Evolutionary conservation across 805 yeast genomes (phyloP).

Genomic region (Ogataea ganodermae): DNA sequence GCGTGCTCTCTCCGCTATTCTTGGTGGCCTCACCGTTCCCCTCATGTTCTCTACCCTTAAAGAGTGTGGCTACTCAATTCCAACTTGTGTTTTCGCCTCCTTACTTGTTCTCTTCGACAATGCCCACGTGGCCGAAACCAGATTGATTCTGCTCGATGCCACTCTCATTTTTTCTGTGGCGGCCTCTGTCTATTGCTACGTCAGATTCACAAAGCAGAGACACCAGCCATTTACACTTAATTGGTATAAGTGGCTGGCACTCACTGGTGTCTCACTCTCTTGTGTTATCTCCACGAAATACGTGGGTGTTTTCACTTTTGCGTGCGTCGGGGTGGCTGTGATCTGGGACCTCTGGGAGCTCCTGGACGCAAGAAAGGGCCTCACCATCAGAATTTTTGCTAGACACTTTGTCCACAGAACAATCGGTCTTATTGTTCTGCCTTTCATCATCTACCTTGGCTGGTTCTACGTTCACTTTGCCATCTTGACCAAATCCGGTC

Average conservation of each 20-base stretch:
- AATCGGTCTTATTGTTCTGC: slow-evolving; percentile 70
- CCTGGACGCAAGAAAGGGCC: slow-evolving; percentile 69
- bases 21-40: slow-evolving; percentile 83
- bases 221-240: slow-evolving; percentile 58
- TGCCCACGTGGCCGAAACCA: slow-evolving; percentile 87
- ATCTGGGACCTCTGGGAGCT: slow-evolving; percentile 84
- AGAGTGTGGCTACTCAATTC: slow-evolving; percentile 76
- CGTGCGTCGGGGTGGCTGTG: slow-evolving; percentile 86
- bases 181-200: slow-evolving; percentile 72
- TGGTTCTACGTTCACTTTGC: slow-evolving; percentile 94
- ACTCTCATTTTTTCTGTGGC: slow-evolving; percentile 85
- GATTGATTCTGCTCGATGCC: slow-evolving; percentile 90
- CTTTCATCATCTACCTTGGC: slow-evolving; percentile 76
- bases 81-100: slow-evolving; percentile 78
- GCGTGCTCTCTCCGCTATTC: slow-evolving; percentile 75
- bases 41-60: slow-evolving; percentile 81
- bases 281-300: slow-evolving; percentile 94
- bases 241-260: slow-evolving; percentile 88
- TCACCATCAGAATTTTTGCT: slow-evolving; percentile 54
- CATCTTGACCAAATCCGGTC: slow-evolving; percentile 82
- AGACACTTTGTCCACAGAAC: slow-evolving; percentile 78
- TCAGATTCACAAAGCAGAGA: slow-evolving; percentile 74
- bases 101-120: slow-evolving; percentile 79
- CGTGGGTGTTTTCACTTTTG: slow-evolving; percentile 91
- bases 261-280: slow-evolving; percentile 85